Percentiles rank a stretch among this genome's conserved stretches.
Conservation (phyloP, 1,284 basidiomycete genomes). For the Leccinum griseonigrum region DNA sequence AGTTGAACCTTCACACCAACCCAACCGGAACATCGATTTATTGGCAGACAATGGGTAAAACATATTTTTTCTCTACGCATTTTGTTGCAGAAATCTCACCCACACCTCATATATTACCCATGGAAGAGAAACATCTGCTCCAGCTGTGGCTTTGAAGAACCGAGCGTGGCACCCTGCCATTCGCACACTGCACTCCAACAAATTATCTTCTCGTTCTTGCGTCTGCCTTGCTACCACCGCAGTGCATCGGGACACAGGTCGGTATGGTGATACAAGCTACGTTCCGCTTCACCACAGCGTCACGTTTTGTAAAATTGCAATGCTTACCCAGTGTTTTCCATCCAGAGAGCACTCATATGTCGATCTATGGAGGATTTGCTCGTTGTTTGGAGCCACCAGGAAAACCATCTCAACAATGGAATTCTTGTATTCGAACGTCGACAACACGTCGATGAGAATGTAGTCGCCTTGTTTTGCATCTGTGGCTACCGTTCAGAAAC, state of each 20-base stretch:
- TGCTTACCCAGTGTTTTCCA: conserved; percentile 44
- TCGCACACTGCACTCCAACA: conserved; percentile 38
- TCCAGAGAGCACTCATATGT: conserved; percentile 41
- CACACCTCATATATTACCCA: conserved; percentile 51
- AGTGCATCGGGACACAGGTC: conserved; percentile 8
- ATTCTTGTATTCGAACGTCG: conserved; percentile 25
- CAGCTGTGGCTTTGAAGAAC: conserved; percentile 37
- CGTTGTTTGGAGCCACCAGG: conserved; percentile 43
- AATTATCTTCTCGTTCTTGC: background rate
- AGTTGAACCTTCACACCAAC: background rate
- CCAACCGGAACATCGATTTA: background rate
- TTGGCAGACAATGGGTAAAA: background rate
- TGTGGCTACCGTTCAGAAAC: conserved; percentile 19
- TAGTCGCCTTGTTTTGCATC: conserved; percentile 43
- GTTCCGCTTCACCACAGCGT: background rate
- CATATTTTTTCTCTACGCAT: conserved; percentile 4
- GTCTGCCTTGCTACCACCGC: background rate
- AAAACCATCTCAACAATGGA: conserved; percentile 39
- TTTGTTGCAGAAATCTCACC: conserved; percentile 30
- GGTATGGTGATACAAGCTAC: conserved; percentile 19
- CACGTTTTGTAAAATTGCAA: background rate
- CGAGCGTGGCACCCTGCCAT: conserved; percentile 25
- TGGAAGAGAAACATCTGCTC: conserved; percentile 29
- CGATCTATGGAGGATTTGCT: conserved; percentile 36
- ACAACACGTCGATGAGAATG: conserved; percentile 44